Percentiles rank a stretch among this genome's conserved stretches.
Evolutionary conservation across 2,329 filamentous ascomycete species (phyloP).

Genomic region (Fonsecaea pedrosoi): DNA sequence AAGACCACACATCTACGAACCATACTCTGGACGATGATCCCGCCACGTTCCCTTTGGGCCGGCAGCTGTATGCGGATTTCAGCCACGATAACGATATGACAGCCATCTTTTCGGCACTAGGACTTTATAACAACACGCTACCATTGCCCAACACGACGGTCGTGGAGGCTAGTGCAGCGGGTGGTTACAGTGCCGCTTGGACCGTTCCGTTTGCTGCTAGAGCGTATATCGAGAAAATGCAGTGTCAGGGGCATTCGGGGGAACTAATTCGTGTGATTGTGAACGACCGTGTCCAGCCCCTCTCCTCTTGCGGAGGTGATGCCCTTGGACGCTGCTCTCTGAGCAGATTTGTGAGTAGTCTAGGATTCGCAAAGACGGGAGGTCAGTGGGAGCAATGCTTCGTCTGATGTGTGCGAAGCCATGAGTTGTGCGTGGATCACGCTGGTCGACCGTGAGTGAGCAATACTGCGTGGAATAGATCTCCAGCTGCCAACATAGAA

Average conservation of each 20-base stretch:
- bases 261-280: conserved; percentile 16
- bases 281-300: conserved; percentile 16
- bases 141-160: conserved; percentile 13
- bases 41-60: conserved; percentile 15
- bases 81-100: conserved; percentile 24
- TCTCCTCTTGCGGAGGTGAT: conserved; percentile 11
- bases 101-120: conserved; percentile 14
- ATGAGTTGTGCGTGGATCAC: too few relatives aligned
- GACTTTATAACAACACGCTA: conserved; percentile 9
- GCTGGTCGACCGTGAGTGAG: too few relatives aligned
- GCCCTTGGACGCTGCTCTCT: conserved; percentile 5
- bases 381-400: conserved; percentile 11
- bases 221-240: conserved; percentile 18
- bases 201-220: conserved; percentile 15
- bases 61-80: conserved; percentile 19
- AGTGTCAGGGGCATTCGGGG: conserved; percentile 6
- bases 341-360: conserved; percentile 2
- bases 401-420: neutral
- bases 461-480: too few relatives aligned
- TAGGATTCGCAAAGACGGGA: conserved; percentile 9
- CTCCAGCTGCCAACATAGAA: too few relatives aligned
- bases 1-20: conserved; percentile 20
- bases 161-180: conserved; percentile 5
- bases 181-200: conserved; percentile 14
- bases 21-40: conserved; percentile 19